These are phyloP conservation scores for Lasiodiplodia citricola DNA, from an alignment of 2,329 filamentous ascomycete genomes.

Conservation along the genomic window DNA sequence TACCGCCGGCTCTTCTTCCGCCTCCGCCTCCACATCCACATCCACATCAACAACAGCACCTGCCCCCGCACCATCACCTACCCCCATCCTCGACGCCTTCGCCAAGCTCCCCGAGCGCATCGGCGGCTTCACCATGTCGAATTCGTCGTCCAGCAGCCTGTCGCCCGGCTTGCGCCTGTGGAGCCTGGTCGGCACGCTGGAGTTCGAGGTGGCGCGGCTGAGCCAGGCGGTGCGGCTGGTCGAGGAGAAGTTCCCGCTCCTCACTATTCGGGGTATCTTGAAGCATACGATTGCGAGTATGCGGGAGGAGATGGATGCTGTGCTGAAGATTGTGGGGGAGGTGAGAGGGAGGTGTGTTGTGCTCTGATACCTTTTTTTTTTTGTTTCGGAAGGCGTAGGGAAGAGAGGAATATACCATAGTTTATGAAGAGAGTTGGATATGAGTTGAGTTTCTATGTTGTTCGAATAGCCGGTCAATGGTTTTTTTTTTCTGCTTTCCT, in stretches of 20 bases:
- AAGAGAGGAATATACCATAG: no score
- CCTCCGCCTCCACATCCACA: background rate
- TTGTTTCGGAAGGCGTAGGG: no score
- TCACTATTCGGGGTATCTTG: background rate
- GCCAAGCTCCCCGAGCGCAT: background rate
- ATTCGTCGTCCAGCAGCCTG: background rate
- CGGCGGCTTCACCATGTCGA: background rate
- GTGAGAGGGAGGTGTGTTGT: background rate
- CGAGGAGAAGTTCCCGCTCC: background rate
- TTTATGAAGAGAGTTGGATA: no score
- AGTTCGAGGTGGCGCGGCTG: background rate
- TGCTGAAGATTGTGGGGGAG: background rate
- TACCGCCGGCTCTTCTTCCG: background rate
- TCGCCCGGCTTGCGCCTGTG: background rate
- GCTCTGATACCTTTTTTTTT: background rate
- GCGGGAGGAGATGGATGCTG: background rate
- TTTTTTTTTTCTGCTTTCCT: no score
- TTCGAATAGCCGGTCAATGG: no score
- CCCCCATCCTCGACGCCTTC: background rate
- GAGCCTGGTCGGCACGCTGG: background rate
- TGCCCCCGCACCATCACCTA: background rate
- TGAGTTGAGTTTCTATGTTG: no score
- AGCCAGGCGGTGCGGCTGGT: background rate
- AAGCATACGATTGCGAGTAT: background rate
- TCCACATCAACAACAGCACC: background rate